Evolutionary conservation across 148 eudicot species (phyloP).

Genomic region (Fallopia convolvulus): DNA sequence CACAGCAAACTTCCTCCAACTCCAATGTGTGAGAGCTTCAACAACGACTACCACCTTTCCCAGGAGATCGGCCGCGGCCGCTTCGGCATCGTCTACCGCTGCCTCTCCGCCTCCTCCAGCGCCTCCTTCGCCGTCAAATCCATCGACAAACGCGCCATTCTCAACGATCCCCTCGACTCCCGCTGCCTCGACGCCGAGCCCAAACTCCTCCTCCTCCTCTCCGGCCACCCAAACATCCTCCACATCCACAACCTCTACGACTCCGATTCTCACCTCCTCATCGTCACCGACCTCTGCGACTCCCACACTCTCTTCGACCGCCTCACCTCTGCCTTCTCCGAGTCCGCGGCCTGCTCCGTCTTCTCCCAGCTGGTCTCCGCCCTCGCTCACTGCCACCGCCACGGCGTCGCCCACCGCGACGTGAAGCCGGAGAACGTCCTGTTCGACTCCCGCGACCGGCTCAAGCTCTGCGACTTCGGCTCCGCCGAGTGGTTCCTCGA

Average conservation of each 20-base stretch:
- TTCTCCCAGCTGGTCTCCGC: conserved; percentile 39
- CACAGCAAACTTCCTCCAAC: neutral
- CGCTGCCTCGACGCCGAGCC: conserved; percentile 38
- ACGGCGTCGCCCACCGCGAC: conserved; percentile 69
- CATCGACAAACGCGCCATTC: conserved; percentile 46
- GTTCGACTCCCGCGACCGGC: conserved; percentile 42
- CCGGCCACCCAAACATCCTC: conserved; percentile 33
- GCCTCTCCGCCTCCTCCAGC: conserved; percentile 32
- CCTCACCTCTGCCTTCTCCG: conserved; percentile 22
- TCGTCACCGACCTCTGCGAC: conserved; percentile 33
- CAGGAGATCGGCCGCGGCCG: conserved; percentile 85
- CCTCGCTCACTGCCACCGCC: conserved; percentile 57
- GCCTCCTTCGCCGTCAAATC: conserved; percentile 57
- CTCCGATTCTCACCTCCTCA: conserved; percentile 26
- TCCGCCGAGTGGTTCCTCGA: conserved; percentile 65
- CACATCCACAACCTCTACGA: conserved; percentile 27
- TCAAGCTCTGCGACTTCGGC: conserved; percentile 73
- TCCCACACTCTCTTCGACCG: conserved; percentile 27
- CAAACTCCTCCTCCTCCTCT: conserved; percentile 28
- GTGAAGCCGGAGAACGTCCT: conserved; percentile 77
- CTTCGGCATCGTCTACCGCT: conserved; percentile 72
- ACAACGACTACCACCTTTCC: conserved; percentile 49
- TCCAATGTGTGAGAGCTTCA: conserved; percentile 48
- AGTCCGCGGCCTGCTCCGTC: conserved; percentile 36
- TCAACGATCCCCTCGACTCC: conserved; percentile 41